Evolutionary conservation across 2,329 filamentous ascomycete genomes (phyloP).

Genomic region (Talaromyces marneffei): DNA sequence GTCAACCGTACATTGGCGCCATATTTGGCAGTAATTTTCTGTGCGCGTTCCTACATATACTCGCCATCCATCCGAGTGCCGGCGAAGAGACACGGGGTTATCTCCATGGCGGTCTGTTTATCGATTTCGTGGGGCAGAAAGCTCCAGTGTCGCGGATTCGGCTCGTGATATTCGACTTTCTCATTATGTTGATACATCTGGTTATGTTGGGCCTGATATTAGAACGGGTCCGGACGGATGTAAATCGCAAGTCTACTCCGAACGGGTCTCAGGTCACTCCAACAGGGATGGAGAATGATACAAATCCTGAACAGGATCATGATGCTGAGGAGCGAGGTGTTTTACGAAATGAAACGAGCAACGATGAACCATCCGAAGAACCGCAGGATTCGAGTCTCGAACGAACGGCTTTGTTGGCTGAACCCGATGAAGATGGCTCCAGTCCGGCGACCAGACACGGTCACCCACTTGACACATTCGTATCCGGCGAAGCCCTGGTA

Average conservation of each 20-base stretch:
- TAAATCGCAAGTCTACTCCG: slow-evolving; percentile 14
- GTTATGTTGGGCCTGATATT: slow-evolving; percentile 52
- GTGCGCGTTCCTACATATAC: slow-evolving; percentile 53
- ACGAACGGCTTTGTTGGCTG: slow-evolving; percentile 29
- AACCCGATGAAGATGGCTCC: slow-evolving; percentile 25
- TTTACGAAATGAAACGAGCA: slow-evolving; percentile 30
- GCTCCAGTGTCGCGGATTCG: slow-evolving; percentile 50
- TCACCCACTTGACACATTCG: slow-evolving; percentile 36
- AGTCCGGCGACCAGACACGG: slow-evolving; percentile 18
- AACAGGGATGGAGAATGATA: slow-evolving; percentile 18
- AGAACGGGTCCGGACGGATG: slow-evolving; percentile 46
- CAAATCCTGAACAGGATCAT: slow-evolving; percentile 43
- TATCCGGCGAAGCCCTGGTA: slow-evolving; percentile 34
- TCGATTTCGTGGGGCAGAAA: slow-evolving; percentile 60
- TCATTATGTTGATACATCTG: slow-evolving; percentile 52
- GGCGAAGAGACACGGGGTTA: slow-evolving; percentile 50
- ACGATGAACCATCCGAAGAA: neutral
- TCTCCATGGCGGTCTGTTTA: slow-evolving; percentile 56
- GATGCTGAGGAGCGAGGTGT: slow-evolving; percentile 57
- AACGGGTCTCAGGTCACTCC: slow-evolving; percentile 17
- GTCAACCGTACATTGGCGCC: slow-evolving; percentile 49
- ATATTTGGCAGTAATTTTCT: slow-evolving; percentile 51
- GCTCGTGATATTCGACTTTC: slow-evolving; percentile 49
- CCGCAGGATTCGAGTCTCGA: slow-evolving; percentile 18
- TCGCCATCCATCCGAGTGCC: slow-evolving; percentile 48